Evolutionary conservation across 2,329 filamentous ascomycete genomes (phyloP).

Genomic region (Pyricularia grisea): DNA sequence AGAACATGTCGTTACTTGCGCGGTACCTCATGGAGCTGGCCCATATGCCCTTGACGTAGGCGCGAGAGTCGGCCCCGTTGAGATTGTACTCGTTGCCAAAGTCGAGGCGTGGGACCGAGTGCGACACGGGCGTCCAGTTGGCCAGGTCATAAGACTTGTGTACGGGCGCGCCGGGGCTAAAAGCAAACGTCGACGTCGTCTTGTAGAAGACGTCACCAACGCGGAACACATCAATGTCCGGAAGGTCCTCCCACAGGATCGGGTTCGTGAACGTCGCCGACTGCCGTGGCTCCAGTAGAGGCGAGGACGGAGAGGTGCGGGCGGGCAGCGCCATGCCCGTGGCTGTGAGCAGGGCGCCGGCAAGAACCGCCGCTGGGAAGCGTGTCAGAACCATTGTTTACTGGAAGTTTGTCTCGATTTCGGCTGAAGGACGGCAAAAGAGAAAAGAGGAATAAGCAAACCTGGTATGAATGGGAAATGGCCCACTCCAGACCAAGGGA

Average conservation of each 20-base stretch:
- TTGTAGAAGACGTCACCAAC: conserved; percentile 41
- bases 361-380: neutral
- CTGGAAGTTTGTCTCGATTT: neutral
- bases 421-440: neutral
- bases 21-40: conserved; percentile 44
- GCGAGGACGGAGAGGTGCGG: neutral
- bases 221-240: conserved; percentile 44
- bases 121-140: conserved; percentile 37
- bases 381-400: neutral
- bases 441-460: neutral
- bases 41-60: conserved; percentile 46
- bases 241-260: conserved; percentile 44
- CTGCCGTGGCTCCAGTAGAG: conserved; percentile 2
- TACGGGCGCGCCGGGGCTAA: conserved; percentile 46
- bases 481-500: neutral
- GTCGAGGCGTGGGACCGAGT: conserved; percentile 32
- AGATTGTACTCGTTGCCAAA: conserved; percentile 41
- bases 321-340: neutral
- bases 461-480: neutral
- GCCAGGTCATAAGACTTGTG: conserved; percentile 45
- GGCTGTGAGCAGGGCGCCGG: neutral
- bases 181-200: conserved; percentile 47
- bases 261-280: conserved; percentile 32
- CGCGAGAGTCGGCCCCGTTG: conserved; percentile 22
- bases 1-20: conserved; percentile 35